A percentile compares a stretch with the other conserved stretches of the same genome.
These are phyloP conservation scores for Cylindrotheca closterium DNA, from an alignment of 108 stramenopile genomes.

Conservation along the genomic window DNA sequence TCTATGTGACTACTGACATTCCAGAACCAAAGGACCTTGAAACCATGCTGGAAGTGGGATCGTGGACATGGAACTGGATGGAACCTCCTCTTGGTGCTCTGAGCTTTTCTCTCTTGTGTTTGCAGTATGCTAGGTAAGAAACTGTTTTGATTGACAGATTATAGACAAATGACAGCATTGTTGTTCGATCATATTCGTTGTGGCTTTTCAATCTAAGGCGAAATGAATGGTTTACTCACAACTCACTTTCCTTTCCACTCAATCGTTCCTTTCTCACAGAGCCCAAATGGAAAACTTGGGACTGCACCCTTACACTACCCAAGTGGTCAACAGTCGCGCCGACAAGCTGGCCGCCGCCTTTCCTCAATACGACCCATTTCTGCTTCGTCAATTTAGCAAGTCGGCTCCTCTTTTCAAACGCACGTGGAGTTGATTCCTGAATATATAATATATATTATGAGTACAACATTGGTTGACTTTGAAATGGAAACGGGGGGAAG, in stretches of 20 bases:
- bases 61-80: slow-evolving; percentile 87
- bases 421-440: too few relatives aligned
- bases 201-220: not conserved
- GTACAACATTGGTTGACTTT: too few relatives aligned
- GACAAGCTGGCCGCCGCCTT: slow-evolving; percentile 29
- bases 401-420: slow-evolving; percentile 19
- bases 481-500: too few relatives aligned
- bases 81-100: slow-evolving; percentile 83
- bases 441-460: too few relatives aligned
- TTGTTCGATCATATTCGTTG: too few relatives aligned
- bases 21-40: slow-evolving; percentile 78
- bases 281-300: slow-evolving; percentile 83
- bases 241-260: not conserved
- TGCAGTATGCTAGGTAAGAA: slow-evolving; percentile 71
- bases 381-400: slow-evolving; percentile 40
- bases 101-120: slow-evolving; percentile 74
- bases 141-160: not conserved
- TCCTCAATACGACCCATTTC: slow-evolving; percentile 51
- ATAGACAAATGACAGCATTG: too few relatives aligned
- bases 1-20: slow-evolving; percentile 81
- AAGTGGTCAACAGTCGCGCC: slow-evolving; percentile 40
- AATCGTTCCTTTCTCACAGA: slow-evolving; percentile 35
- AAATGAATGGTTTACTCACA: not conserved
- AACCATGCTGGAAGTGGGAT: slow-evolving; percentile 76
- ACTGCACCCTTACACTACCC: slow-evolving; percentile 67